These are phyloP conservation scores for Hypoxylon sp. DNA, from an alignment of 2,329 filamentous ascomycete species.

Conservation along the genomic window DNA sequence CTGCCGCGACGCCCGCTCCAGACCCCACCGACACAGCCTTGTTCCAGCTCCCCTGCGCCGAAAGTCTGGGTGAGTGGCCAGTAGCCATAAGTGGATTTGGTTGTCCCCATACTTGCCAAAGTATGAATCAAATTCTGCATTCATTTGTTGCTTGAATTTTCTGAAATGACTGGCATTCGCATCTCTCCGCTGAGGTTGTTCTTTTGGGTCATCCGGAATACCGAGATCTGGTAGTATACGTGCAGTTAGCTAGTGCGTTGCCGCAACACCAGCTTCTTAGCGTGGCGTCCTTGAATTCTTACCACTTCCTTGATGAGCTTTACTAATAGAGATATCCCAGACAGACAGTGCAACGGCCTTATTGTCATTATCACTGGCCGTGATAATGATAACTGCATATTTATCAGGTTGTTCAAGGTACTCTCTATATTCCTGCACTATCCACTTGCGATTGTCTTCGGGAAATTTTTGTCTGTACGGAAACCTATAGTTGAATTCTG, in stretches of 20 bases:
- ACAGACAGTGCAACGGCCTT: constrained; percentile 29
- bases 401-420: constrained; percentile 39
- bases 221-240: constrained; percentile 30
- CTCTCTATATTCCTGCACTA: constrained; percentile 35
- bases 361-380: constrained; percentile 31
- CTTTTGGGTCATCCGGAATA: constrained; percentile 27
- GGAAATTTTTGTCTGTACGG: constrained; percentile 29
- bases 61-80: constrained; percentile 30
- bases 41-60: constrained; percentile 31
- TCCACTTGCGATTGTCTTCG: constrained; percentile 35
- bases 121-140: constrained; percentile 18
- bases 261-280: neutral
- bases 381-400: constrained; percentile 34
- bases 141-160: constrained; percentile 28
- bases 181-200: constrained; percentile 17
- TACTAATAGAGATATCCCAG: constrained; percentile 29
- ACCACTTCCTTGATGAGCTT: constrained; percentile 29
- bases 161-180: constrained; percentile 29
- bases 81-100: constrained; percentile 33
- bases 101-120: constrained; percentile 23
- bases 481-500: constrained; percentile 38
- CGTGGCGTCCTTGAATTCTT: constrained; percentile 11
- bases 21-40: constrained; percentile 33
- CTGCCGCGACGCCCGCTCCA: constrained; percentile 19
- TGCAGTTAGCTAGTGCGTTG: constrained; percentile 12